Evolutionary conservation across 2,329 filamentous ascomycete species (phyloP), one percentile per base, ranked within the genome.

Genomic region (Nakataea oryzae): DNA sequence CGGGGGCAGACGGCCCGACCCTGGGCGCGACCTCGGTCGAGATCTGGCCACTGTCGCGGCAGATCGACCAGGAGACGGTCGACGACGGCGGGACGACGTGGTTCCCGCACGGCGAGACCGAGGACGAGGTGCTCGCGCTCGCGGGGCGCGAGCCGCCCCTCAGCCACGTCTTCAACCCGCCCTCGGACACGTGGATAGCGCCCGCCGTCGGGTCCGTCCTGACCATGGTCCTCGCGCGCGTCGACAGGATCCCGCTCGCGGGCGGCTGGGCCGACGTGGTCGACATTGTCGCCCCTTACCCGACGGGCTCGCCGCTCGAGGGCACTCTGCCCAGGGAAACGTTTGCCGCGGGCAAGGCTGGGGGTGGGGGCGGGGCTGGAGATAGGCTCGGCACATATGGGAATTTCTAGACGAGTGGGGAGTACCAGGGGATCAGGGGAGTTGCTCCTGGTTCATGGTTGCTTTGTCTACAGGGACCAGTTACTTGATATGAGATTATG

Each of bases 161-260:
- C 12, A 41, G 29, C 28, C 54, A 57, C 54, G 54, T 50, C 41
- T 61, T 61, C 54, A 56, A 57, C 12, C 30, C 54, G 29, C 50
- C 54, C 28, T 56, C 50, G 17, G 59, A 61, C 54, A 57, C 59
- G 28, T 61, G 59, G 59, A 54, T 61, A 28, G 55, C 59, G 29
- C 59, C 59, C 28, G 59, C 50, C 50, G 30, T 61, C 27, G 59
- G 59, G 12, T 28, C 54, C 13, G n/a, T 61, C 28, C 59, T 61
- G 59, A 50, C 59, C n/a, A 34, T 61, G 24, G 28, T 61, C 6
- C 32, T 30, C 50, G 59, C 54, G 54, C 50, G 59, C 50, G 30
- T 61, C 27, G 59, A 61, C 54, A 56, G 59, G 50, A n/a, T 61
- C 11, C 34, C 50, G 21, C 9, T 61, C 3, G 54, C 13, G 5